Base-by-base conservation (phyloP, 352 stramenopile genomes). In the Saprolegnia parasitica region DNA sequence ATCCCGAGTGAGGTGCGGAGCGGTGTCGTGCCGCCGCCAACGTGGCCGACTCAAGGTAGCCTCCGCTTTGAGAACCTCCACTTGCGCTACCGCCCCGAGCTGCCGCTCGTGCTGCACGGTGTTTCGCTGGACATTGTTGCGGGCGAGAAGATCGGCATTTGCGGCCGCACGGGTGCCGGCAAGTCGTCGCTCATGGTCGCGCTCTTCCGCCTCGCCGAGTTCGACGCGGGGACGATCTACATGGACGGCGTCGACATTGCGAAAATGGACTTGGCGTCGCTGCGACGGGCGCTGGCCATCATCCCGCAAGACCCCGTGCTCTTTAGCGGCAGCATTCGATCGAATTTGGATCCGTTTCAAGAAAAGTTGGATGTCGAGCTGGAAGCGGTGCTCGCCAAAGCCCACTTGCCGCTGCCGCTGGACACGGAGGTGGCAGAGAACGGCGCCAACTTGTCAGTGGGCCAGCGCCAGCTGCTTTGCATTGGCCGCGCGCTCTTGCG, bases 401-500 rank as follows among this genome's bases (percentile, higher is more conserved):
- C 18, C 42, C 42, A 49, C 8, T n/a, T 49, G 42, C 42, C 42
- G 42, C 42, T 49, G 8, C 11, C 11, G 18, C 45, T 71, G 21
- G 52, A 63, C n/a, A 46, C 18, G 70, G 64, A 72, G 6, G 39
- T 71, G 83, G n/a, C 73, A 72, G 58, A 97, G 72, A 74, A 77
- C 9, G 89, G 90, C 26, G 74, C 81, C 15, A 96, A 96, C 73
- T 88, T 96, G 29, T 94, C 82, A 61, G 71, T 86, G 42, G 42
- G 42, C 42, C 18, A 49, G 42, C 42, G 42, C 42, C 42, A 49
- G 18, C 42, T 49, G 42, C 46, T 98, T 3, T 98, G 91, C 72
- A 96, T 98, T 65, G 90, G 89, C 6, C 77, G 91, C 57, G 93
- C 89, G 23, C 67, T 98, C 4, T 62, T 98, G 10, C 77, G 84